Evolutionary conservation across 441 rosid genomes (phyloP).

Genomic region (Omphalea diandra): DNA sequence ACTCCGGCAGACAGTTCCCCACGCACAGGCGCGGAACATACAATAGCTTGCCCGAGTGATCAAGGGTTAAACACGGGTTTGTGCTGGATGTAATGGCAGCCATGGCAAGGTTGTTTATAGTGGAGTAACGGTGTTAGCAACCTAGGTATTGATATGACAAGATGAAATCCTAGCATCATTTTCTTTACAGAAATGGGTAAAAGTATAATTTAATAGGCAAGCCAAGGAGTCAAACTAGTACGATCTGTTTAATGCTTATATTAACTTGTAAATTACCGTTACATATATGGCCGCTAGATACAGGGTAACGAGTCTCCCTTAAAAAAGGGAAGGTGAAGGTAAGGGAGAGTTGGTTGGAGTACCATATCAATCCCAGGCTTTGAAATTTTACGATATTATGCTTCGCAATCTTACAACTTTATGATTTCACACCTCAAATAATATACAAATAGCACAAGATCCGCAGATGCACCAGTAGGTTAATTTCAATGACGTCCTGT

Average conservation of each 20-base stretch:
- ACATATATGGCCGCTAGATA: not conserved
- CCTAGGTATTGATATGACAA: no score
- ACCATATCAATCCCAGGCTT: not conserved
- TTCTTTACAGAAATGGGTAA: no score
- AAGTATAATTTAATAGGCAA: no score
- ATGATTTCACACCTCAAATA: not conserved
- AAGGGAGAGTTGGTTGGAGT: not conserved
- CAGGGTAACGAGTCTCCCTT: not conserved
- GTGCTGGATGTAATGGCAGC: no score
- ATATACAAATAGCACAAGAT: not conserved
- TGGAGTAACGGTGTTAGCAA: no score
- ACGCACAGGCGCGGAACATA: no score
- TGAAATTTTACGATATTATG: not conserved
- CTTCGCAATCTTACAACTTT: not conserved
- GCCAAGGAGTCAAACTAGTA: not conserved
- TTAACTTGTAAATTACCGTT: not conserved
- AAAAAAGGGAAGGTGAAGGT: no score
- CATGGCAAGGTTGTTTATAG: no score
- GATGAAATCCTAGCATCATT: no score
- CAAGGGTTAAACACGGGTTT: no score
- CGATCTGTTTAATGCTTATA: not conserved
- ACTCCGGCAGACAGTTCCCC: no score
- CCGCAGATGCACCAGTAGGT: not conserved
- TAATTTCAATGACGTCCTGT: not conserved
- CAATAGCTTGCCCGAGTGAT: no score